Evolutionary conservation across 768 basidiomycete genomes (phyloP), one percentile per base, ranked within the genome.

Genomic region (Arthromyces matolae): DNA sequence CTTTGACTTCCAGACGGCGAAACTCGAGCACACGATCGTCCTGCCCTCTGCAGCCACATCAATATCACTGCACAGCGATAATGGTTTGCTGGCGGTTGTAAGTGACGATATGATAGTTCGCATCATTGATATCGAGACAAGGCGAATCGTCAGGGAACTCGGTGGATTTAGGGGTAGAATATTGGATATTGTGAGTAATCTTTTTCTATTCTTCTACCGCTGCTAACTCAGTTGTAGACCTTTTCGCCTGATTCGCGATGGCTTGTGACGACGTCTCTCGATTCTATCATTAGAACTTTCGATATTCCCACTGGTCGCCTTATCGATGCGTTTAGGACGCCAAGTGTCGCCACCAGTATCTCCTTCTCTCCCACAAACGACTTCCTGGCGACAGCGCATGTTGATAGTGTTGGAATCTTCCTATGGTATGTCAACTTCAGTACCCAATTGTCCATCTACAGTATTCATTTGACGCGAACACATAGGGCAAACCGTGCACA

Each of bases 191-290:
- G 94, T 93, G 62, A 60, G 83, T 68, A 19, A 18, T 20, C 14
- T 18, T 1, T 39, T 24, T 32, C 7, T 32, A 20, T 25, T 16
- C 16, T 24, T 20, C 29, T 14, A 1, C 19, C 16, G 31, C 42
- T 36, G 25, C 42, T 49, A 16, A 52, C 22, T 3, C 22, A 28
- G 25, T 25, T 37, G 5, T 58, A 97, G 94, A 80, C 90, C 1
- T 97, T 97, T 67, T 98, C 96, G 7, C 83, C 91, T 1, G 93
- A 97, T 64, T 94, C 93, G 2, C 77, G 96, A 45, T 98, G 95
- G 96, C 72, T 99, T 42, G 77, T 97, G 33, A 74, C 84, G 1
- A 82, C 89, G 2, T 93, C 94, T 8, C 71, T 96, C 32, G 96
- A 99, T 64, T 90, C 91, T 0, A 75, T 87, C 44, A 90, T 98